Evolutionary conservation across 192 early-diverging fungal genomes (phyloP).

Genomic region (Allomyces macrogynus): DNA sequence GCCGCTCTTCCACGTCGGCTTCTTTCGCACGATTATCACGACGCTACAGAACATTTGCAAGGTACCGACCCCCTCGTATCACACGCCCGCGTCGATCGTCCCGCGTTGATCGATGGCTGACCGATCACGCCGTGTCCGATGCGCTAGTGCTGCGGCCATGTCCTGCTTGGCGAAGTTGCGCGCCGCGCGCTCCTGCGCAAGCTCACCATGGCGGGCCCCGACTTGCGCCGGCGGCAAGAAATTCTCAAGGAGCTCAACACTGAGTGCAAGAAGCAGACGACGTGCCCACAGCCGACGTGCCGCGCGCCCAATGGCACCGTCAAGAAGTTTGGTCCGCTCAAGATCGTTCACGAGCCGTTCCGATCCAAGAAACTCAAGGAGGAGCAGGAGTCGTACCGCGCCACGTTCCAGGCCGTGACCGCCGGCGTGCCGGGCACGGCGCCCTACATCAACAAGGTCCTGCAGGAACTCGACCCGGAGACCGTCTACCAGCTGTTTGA

Average conservation of each 20-base stretch:
- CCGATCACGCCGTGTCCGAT: background rate
- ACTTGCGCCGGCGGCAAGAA: conserved; percentile 54
- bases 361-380: conserved; percentile 55
- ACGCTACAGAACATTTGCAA: conserved; percentile 97
- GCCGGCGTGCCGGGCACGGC: conserved; percentile 56
- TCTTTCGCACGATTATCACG: conserved; percentile 68
- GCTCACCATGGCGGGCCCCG: conserved; percentile 54
- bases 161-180: conserved; percentile 65
- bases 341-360: conserved; percentile 89
- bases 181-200: conserved; percentile 45
- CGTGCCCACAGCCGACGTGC: conserved; percentile 54
- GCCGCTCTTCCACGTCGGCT: conserved; percentile 97
- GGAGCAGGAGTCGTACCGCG: conserved; percentile 51
- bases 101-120: conserved; percentile 1
- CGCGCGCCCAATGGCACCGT: conserved; percentile 64
- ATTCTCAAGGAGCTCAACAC: conserved; percentile 67
- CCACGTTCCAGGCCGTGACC: conserved; percentile 52
- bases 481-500: conserved; percentile 69
- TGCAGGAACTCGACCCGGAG: conserved; percentile 87
- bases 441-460: conserved; percentile 55
- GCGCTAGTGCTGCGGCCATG: conserved; percentile 54
- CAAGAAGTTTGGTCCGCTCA: conserved; percentile 86
- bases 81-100: background rate
- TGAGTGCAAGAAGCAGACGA: conserved; percentile 64
- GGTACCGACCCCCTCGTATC: conserved; percentile 16